A percentile compares a stretch with the other conserved stretches of the same genome.
Evolutionary conservation across 2,329 filamentous ascomycete species (phyloP).

Genomic region (Fusarium bulbicola): DNA sequence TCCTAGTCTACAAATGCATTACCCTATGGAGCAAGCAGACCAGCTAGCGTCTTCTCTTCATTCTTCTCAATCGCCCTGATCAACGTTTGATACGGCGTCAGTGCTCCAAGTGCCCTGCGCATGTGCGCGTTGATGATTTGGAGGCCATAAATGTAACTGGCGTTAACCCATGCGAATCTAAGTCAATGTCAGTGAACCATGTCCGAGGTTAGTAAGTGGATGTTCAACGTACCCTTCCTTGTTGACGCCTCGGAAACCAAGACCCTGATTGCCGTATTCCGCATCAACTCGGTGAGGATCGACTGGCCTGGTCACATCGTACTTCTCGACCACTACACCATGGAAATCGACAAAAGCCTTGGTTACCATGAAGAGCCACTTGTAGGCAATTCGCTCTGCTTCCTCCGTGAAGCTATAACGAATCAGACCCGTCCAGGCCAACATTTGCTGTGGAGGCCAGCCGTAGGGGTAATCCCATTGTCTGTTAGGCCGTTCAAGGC

Average conservation of each 20-base stretch:
- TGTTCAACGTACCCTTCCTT: constrained; percentile 78
- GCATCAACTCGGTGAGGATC: constrained; percentile 95
- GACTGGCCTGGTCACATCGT: constrained; percentile 89
- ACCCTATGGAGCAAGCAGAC: constrained; percentile 45
- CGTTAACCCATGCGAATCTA: constrained; percentile 99
- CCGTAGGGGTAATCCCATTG: constrained; percentile 99
- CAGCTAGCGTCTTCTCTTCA: constrained; percentile 62
- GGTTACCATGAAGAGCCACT: constrained; percentile 98
- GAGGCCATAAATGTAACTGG: constrained; percentile 93
- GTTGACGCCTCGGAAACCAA: constrained; percentile 94
- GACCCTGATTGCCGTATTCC: constrained; percentile 96
- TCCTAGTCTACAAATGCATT: constrained; percentile 10
- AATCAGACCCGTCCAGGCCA: constrained; percentile 92
- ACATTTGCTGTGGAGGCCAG: constrained; percentile 98
- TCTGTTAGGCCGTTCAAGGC: constrained; percentile 86
- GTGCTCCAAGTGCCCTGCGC: constrained; percentile 84
- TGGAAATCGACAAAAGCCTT: constrained; percentile 99
- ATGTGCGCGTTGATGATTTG: constrained; percentile 90
- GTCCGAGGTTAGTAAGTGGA: neutral
- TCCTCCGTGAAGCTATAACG: constrained; percentile 93
- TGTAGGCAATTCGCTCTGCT: constrained; percentile 88
- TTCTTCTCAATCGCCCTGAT: constrained; percentile 70
- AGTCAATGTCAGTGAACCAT: constrained; percentile 41
- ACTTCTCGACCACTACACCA: constrained; percentile 98
- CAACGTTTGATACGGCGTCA: constrained; percentile 88